A percentile compares a stretch with the other conserved stretches of the same genome.
These are phyloP conservation scores for Metschnikowia gruessii DNA, from an alignment of 805 yeast species.

Conservation along the genomic window DNA sequence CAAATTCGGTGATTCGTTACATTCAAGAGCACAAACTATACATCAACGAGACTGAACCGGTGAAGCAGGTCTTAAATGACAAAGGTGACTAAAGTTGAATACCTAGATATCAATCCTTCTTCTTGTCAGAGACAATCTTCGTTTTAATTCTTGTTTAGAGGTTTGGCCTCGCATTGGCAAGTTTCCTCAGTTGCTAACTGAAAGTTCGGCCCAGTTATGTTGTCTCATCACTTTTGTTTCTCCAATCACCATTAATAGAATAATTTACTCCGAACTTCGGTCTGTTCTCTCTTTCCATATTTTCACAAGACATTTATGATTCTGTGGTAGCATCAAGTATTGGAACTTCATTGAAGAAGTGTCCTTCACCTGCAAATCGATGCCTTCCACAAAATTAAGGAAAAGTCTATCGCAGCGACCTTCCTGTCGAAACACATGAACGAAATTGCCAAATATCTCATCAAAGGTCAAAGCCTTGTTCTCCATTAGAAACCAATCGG, in stretches of 20 bases:
- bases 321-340: conserved; percentile 20
- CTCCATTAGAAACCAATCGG: conserved; percentile 30
- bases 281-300: conserved; percentile 9
- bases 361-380: conserved; percentile 12
- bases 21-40: conserved; percentile 90
- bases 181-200: not conserved
- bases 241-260: conserved; percentile 3
- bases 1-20: conserved; percentile 91
- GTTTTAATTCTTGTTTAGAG: not conserved
- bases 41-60: conserved; percentile 86
- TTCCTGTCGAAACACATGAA: conserved; percentile 17
- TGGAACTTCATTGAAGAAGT: conserved; percentile 16
- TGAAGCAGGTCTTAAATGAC: conserved; percentile 68
- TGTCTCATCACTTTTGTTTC: not conserved
- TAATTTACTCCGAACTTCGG: not conserved
- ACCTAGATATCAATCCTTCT: not conserved
- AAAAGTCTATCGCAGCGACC: conserved; percentile 17
- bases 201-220: not conserved
- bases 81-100: conserved; percentile 21
- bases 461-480: conserved; percentile 38
- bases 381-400: conserved; percentile 17
- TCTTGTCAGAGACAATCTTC: not conserved
- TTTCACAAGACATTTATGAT: conserved; percentile 8
- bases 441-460: conserved; percentile 36
- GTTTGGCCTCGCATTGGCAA: not conserved